A percentile compares a stretch with the other conserved stretches of the same genome.
phyloP scores from a whole-genome alignment of 2,329 filamentous ascomycete species.

The Sphaerostilbella broomeana region DNA sequence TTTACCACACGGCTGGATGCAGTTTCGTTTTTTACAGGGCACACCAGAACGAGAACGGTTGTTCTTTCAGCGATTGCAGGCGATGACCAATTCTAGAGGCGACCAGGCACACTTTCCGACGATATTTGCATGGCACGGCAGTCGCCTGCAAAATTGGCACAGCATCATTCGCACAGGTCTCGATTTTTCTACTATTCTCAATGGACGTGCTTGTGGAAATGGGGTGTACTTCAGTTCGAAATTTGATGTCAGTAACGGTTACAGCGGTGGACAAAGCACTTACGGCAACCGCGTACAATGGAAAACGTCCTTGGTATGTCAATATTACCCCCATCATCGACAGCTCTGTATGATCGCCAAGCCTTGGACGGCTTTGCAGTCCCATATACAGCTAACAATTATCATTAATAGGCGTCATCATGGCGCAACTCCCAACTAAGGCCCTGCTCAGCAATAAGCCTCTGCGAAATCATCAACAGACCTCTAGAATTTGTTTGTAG shows the following conservation, averaged over 20 bases:
- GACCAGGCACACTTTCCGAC: constrained; percentile 50
- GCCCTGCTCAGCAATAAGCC: constrained; percentile 54
- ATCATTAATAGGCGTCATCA: neutral
- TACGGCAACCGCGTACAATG: neutral
- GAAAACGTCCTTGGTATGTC: neutral
- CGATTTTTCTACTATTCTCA: constrained; percentile 54
- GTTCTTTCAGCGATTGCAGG: constrained; percentile 58
- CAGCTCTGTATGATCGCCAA: neutral
- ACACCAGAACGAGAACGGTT: constrained; percentile 78
- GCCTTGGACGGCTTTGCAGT: neutral
- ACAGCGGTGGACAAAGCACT: neutral
- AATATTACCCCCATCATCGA: neutral
- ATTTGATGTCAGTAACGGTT: constrained; percentile 5
- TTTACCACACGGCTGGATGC: constrained; percentile 57
- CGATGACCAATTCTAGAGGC: constrained; percentile 22
- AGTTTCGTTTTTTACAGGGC: constrained; percentile 84
- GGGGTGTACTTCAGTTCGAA: constrained; percentile 73
- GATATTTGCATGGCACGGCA: constrained; percentile 84
- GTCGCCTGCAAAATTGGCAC: constrained; percentile 73
- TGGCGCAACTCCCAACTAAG: constrained; percentile 66
- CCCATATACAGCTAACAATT: neutral
- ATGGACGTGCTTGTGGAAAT: constrained; percentile 69
- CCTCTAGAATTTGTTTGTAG: constrained; percentile 52
- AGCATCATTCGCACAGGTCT: constrained; percentile 79
- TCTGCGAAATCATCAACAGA: constrained; percentile 81